A percentile compares a stretch with the other conserved stretches of the same genome.
phyloP scores from a whole-genome alignment of 345 rosid species.

The Gossypium herbaceum region DNA sequence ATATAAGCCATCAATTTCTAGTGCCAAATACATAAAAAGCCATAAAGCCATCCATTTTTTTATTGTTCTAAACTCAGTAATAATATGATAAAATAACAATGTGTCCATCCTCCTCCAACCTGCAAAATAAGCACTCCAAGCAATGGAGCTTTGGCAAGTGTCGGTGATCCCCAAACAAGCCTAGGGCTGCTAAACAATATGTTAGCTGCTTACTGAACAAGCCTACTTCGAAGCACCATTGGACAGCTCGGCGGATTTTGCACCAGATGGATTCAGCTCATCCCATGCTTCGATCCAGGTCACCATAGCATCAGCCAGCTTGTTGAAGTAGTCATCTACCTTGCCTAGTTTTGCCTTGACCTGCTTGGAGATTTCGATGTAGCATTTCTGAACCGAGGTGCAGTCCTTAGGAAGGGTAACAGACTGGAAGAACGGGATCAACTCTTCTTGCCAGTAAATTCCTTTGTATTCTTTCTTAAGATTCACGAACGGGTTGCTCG shows the following conservation, averaged over 20 bases:
- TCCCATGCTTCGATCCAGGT: neutral
- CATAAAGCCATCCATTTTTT: neutral
- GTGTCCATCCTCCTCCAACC: neutral
- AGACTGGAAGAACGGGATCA: neutral
- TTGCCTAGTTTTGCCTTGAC: neutral
- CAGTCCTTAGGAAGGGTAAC: conserved; percentile 2
- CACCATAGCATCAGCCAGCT: neutral
- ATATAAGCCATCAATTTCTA: neutral
- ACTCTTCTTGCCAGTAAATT: neutral
- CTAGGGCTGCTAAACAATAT: neutral
- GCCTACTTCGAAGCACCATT: neutral
- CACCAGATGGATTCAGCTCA: neutral
- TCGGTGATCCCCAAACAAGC: neutral
- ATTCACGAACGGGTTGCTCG: neutral
- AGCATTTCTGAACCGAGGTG: neutral
- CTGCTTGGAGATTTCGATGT: neutral
- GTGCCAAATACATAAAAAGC: neutral
- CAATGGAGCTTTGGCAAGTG: neutral
- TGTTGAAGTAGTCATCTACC: neutral
- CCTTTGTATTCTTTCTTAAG: neutral
- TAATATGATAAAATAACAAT: neutral
- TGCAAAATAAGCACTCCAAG: neutral
- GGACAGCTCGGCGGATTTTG: neutral
- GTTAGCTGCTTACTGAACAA: neutral
- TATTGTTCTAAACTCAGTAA: neutral